Evolutionary conservation across 2,329 filamentous ascomycete species (phyloP), one percentile per base, ranked within the genome.

Genomic region (Hyphodiscus sp.): DNA sequence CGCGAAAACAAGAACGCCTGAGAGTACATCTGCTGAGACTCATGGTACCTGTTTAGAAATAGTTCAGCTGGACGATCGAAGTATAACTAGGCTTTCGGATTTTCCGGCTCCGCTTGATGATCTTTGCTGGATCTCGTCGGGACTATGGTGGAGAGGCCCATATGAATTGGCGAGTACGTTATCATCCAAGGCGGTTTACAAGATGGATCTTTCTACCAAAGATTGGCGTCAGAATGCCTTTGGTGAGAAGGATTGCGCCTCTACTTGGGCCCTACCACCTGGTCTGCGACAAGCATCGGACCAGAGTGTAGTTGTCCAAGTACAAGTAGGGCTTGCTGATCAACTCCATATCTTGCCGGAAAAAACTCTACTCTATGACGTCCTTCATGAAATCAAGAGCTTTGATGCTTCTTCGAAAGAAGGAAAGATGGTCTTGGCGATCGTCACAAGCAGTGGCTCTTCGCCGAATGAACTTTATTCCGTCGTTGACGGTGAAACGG

Each of bases 401-500:
- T 65, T 10, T 55, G 47, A 61, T 53, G 10, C 47, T 56, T 20
- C 62, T 49, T 47, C 42, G 20, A 18, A 48, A 45, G 41, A 43
- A 20, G 55, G 60, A 20, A 60, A 66, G 18, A 49, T 63, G 13
- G 45, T 64, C 29, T 20, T 69, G 4, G 63, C 65, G 1, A 41
- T 71, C 7, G 65, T 64, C 1, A 60, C 55, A 13, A 60, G 64
- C 29, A 60, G 63, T 41, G 52, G 63, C 48, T 64, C 66, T 51
- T 52, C 57, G 18, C 68, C 68, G 0, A 45, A 51, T 15, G 68
- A 71, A 53, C 62, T 70, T 20, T 69, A 61, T 57, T 59, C 66
- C 19, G 61, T 59, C 7, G 61, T 59, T n/a, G 53, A 59, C 1
- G 56, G 47, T 2, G 51, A 49, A 5, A 55, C 49, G 19, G 45